Conservation (phyloP, 108 stramenopile genomes). For the Cyclotella atomus region DNA sequence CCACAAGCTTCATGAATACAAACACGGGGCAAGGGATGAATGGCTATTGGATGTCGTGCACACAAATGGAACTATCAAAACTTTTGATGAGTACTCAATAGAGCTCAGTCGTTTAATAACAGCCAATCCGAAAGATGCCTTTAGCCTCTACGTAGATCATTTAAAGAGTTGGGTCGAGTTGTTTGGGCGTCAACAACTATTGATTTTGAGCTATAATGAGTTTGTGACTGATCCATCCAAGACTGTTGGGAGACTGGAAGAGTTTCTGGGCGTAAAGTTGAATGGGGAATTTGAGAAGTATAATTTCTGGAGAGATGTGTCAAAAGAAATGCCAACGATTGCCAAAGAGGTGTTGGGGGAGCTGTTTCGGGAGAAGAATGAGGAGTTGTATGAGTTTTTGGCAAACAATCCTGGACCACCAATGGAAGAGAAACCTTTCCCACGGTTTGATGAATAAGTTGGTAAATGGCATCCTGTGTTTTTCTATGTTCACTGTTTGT, state of each 20-base stretch:
- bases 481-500: background rate
- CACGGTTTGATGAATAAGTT: background rate
- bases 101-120: background rate
- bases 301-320: background rate
- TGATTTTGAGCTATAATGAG: constrained; percentile 34
- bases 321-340: no score
- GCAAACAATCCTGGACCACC: constrained; percentile 9
- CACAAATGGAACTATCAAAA: constrained; percentile 20
- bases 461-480: no score
- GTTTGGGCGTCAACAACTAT: constrained; percentile 22
- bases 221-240: background rate
- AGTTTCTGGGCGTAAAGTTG: constrained; percentile 9
- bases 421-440: constrained; percentile 25
- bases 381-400: constrained; percentile 26
- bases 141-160: constrained; percentile 19
- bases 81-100: constrained; percentile 27
- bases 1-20: constrained; percentile 13
- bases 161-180: constrained; percentile 18
- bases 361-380: constrained; percentile 7
- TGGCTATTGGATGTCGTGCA: constrained; percentile 18
- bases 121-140: background rate
- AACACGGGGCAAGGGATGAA: constrained; percentile 4
- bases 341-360: background rate
- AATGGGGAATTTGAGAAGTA: background rate
- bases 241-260: constrained; percentile 7